Evolutionary conservation across 345 rosid genomes (phyloP).

Genomic region (Populus ilicifolia): DNA sequence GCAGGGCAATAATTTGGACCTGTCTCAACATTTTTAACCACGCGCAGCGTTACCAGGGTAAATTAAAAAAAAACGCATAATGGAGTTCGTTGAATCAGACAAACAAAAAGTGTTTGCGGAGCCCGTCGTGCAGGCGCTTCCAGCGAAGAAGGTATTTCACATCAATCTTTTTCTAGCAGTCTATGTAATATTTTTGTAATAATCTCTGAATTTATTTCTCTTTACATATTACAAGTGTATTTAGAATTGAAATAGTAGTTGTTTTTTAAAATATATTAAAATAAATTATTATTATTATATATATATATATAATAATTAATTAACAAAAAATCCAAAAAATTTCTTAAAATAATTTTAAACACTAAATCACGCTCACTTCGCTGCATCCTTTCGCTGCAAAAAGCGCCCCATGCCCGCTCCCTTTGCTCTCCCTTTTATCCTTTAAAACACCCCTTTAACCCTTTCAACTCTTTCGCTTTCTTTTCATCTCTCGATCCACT

Average conservation of each 20-base stretch:
- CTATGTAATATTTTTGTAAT: background rate
- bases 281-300: too few relatives aligned
- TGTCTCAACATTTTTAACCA: background rate
- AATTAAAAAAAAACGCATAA: background rate
- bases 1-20: background rate
- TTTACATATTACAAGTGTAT: background rate
- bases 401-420: background rate
- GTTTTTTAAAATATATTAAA: too few relatives aligned
- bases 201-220: background rate
- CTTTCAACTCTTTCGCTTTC: background rate
- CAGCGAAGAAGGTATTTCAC: background rate
- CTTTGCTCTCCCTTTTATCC: background rate
- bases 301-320: too few relatives aligned
- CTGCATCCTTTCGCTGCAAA: slow-evolving; percentile 10
- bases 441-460: background rate
- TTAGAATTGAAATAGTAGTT: too few relatives aligned
- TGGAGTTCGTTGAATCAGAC: slow-evolving; percentile 17
- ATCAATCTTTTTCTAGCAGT: background rate
- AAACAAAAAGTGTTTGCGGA: slow-evolving; percentile 6
- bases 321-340: too few relatives aligned
- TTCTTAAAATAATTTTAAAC: too few relatives aligned
- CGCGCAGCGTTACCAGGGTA: background rate
- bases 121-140: background rate
- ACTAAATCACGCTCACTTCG: background rate
- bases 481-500: background rate